Evolutionary conservation across 768 basidiomycete genomes (phyloP).

Genomic region (Mycena metata): DNA sequence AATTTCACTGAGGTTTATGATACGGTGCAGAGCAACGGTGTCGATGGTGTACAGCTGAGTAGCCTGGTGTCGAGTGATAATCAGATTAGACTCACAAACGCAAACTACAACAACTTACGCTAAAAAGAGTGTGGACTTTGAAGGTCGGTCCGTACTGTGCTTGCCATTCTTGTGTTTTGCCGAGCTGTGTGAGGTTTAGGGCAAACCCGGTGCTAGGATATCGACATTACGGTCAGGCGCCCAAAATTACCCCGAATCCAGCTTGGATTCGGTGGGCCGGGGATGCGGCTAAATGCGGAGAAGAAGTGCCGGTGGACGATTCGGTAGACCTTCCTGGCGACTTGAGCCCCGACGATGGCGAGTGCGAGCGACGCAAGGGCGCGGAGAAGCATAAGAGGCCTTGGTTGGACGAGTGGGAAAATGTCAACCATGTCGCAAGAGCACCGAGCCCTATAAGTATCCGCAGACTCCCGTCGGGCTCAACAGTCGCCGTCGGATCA

Average conservation of each 20-base stretch:
- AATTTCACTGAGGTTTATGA: constrained; percentile 16
- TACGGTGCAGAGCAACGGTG: constrained; percentile 19
- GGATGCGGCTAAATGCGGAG: constrained; percentile 15
- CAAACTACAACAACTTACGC: neutral
- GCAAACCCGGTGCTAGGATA: neutral
- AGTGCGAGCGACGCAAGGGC: too few relatives aligned
- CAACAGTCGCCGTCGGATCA: too few relatives aligned
- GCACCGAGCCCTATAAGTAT: too few relatives aligned
- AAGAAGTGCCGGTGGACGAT: neutral
- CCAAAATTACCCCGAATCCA: constrained; percentile 11
- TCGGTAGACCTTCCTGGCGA: too few relatives aligned
- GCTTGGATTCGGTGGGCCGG: constrained; percentile 25
- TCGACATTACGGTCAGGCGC: neutral
- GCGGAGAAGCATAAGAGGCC: too few relatives aligned
- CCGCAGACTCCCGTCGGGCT: too few relatives aligned
- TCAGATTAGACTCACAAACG: neutral
- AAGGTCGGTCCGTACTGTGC: constrained; percentile 24
- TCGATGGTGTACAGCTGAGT: constrained; percentile 15
- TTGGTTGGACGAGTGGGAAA: too few relatives aligned
- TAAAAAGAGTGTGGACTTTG: constrained; percentile 7
- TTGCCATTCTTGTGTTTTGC: constrained; percentile 18
- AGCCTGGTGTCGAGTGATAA: neutral
- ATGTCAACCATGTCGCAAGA: too few relatives aligned
- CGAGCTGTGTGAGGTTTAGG: too few relatives aligned
- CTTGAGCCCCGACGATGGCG: too few relatives aligned